These are phyloP conservation scores for Diaporthe sp. DNA, from an alignment of 2,329 filamentous ascomycete genomes.

Conservation along the genomic window DNA sequence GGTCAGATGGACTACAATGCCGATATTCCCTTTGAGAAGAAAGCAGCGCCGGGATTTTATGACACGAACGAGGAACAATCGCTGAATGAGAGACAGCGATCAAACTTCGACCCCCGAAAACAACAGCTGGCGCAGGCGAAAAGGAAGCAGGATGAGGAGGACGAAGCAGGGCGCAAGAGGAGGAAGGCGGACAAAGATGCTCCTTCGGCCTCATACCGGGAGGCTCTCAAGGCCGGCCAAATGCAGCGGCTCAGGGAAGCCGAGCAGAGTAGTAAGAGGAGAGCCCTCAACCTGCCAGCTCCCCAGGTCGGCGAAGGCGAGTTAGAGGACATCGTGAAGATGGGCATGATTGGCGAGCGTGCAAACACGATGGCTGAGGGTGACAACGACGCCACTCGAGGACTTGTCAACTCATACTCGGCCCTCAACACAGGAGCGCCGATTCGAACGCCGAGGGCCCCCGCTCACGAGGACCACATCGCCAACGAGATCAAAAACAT, in stretches of 20 bases:
- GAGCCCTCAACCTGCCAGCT: slow-evolving; percentile 83
- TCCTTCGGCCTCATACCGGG: slow-evolving; percentile 83
- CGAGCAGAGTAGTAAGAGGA: slow-evolving; percentile 94
- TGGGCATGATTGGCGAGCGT: slow-evolving; percentile 93
- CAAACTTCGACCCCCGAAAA: slow-evolving; percentile 91
- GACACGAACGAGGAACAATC: slow-evolving; percentile 88
- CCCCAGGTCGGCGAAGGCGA: slow-evolving; percentile 95
- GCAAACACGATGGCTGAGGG: slow-evolving; percentile 82
- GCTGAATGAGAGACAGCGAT: slow-evolving; percentile 85
- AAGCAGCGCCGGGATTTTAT: slow-evolving; percentile 89
- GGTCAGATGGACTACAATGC: slow-evolving; percentile 99
- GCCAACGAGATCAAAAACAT: slow-evolving; percentile 98
- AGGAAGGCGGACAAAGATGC: slow-evolving; percentile 90
- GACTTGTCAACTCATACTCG: slow-evolving; percentile 89
- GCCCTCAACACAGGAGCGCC: slow-evolving; percentile 85
- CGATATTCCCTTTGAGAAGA: slow-evolving; percentile 97
- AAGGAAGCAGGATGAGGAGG: slow-evolving; percentile 91
- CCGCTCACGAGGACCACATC: slow-evolving; percentile 93
- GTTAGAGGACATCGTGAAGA: slow-evolving; percentile 97
- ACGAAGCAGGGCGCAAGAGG: slow-evolving; percentile 84
- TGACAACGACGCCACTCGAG: slow-evolving; percentile 87
- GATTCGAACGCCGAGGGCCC: slow-evolving; percentile 91
- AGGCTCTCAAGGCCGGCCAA: slow-evolving; percentile 92
- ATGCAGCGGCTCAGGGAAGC: slow-evolving; percentile 96
- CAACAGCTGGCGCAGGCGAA: slow-evolving; percentile 88